Base-by-base conservation (phyloP, 805 yeast genomes). In the Maudiozyma serrabonitensis region DNA sequence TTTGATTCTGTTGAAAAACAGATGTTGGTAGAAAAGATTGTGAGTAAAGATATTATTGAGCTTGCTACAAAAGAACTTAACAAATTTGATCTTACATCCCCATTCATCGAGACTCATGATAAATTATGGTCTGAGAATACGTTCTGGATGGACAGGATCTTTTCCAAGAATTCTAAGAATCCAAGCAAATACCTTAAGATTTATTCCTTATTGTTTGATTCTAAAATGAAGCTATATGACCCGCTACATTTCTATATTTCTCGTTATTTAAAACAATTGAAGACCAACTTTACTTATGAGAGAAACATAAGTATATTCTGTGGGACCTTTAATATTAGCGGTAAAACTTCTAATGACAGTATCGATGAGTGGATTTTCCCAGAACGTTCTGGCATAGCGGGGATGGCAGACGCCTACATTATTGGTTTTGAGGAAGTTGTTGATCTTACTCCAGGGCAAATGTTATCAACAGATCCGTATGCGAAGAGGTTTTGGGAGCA, bases 81-180 rank as follows among this genome's bases (percentile, higher is more conserved):
- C 1, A 72, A 70, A 34, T 51, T 63, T 12, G 64, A 62, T 11
- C 54, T 69, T 5, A 67, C 71, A 0, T 56, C 73, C 19, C 83
- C 78, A 6, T 68, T 87, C n/a, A 70, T 78, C 59, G 69, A 74
- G 15, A 80, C 80, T 26, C 95, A 88, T 56, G 84, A 88, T 54
- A 76, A 82, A 25, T 68, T 90, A 25, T 90, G 97, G 97, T 93
- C 95, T 6, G 95, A 90, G 62, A 89, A 89, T 63, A 95, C 95
- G 34, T 90, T 84, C 60, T 88, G 83, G 54, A 77, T 90, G 32
- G 80, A 89, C 3, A 82, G 81, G 59, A 85, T 88, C 16, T 89
- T 88, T 67, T 86, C 68, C 6, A 66, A 68, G 45, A 63, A 69
- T 37, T 45, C 59, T 11, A 66, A 68, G 39, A 64, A 58, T 49